Base-by-base conservation (phyloP, 768 basidiomycete genomes). In the Rhodotorula taiwanensis region DNA sequence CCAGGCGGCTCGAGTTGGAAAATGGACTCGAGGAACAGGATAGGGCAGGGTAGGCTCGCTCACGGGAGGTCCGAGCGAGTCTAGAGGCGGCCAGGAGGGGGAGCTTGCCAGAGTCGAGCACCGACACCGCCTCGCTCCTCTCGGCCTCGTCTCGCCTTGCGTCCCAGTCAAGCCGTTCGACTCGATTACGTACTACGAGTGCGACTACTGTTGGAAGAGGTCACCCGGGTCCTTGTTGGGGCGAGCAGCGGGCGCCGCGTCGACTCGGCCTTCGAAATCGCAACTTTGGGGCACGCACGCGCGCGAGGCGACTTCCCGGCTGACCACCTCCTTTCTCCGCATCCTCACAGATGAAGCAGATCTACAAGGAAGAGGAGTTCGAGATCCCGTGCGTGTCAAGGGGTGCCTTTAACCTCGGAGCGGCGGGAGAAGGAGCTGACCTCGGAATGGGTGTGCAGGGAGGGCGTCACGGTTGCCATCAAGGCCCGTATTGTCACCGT, bases 401-500 rank as follows among this genome's bases (percentile, higher is more conserved):
- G n/a, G n/a, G n/a, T n/a, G n/a, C n/a, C n/a, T n/a, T n/a, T n/a
- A n/a, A n/a, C n/a, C n/a, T n/a, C n/a, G n/a, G n/a, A n/a, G n/a
- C n/a, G n/a, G n/a, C n/a, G n/a, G n/a, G n/a, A n/a, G n/a, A n/a
- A n/a, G n/a, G 0, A 6, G 34, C 44, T 53, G 52, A 53, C 52
- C 52, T n/a, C 20, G 16, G 21, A 62, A 70, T 76, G 57, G 45
- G n/a, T 25, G 5, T 23, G 20, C 23, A 66, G 64, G 62, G 85
- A 86, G 74, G 84, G 83, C 73, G 86, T 99, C 74, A 83, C 86
- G 50, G 84, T 98, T 70, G 76, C 80, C 75, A 83, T 97, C 79
- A 95, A 97, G 81, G 83, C 93, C 70, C 86, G 95, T 67, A 78
- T 91, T 73, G 87, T 99, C 76, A 86, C 83, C 64, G 93, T 99